These are phyloP conservation scores for Aspergillus nanangensis DNA, from an alignment of 495 filamentous ascomycete species.

Conservation along the genomic window DNA sequence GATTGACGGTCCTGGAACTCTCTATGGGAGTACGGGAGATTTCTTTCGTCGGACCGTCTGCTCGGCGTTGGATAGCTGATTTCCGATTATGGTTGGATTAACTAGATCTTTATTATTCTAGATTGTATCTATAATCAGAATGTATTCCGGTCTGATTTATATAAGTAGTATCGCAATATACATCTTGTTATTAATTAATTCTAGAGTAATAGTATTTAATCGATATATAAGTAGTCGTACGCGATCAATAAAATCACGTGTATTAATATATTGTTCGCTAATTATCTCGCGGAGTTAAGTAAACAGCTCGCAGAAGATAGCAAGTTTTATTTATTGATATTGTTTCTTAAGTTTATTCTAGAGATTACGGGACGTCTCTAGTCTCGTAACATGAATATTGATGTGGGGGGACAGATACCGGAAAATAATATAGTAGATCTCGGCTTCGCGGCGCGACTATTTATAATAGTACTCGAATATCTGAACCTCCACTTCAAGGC, in stretches of 20 bases:
- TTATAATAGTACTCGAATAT: constrained; percentile 4
- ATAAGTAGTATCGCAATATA: constrained; percentile 7
- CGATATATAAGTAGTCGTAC: constrained; percentile 8
- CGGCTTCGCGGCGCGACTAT: constrained; percentile 1
- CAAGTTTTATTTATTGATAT: constrained; percentile 2
- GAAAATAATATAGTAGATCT: not conserved
- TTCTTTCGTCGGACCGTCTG: constrained; percentile 2
- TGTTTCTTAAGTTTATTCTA: constrained; percentile 7
- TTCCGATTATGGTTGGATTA: constrained; percentile 1
- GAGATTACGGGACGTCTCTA: constrained; percentile 5
- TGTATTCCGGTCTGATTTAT: constrained; percentile 7
- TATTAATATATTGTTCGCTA: constrained; percentile 2
- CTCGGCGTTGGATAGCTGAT: constrained; percentile 1
- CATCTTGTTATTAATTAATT: not conserved
- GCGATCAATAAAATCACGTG: constrained; percentile 10
- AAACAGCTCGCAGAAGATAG: constrained; percentile 7
- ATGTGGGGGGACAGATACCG: constrained; percentile 7
- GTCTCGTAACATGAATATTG: constrained; percentile 4
- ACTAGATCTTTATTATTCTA: constrained; percentile 5
- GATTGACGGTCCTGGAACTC: constrained; percentile 2
- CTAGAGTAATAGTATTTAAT: constrained; percentile 9
- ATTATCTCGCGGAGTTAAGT: constrained; percentile 10
- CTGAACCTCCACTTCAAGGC: constrained; percentile 10
- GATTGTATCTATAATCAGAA: constrained; percentile 7
- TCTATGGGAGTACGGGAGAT: not conserved